Evolutionary conservation across 1,284 basidiomycete species (phyloP).

Genomic region (Filobasidium uniguttulatum): DNA sequence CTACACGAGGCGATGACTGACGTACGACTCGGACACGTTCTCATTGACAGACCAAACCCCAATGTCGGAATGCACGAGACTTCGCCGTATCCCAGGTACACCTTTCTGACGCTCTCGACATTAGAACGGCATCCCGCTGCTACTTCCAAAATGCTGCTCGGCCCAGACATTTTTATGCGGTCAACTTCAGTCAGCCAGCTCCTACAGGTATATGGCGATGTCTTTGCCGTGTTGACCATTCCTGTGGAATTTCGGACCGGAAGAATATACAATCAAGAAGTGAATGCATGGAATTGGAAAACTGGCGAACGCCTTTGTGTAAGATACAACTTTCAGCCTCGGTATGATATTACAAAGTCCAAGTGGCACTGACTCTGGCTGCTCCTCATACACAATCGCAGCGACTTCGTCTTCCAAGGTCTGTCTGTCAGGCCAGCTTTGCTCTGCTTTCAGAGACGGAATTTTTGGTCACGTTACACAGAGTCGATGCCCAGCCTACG

Average conservation of each 20-base stretch:
- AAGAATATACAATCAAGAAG: neutral
- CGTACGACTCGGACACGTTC: no score
- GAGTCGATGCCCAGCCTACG: neutral
- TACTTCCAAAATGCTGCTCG: neutral
- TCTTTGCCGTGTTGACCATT: neutral
- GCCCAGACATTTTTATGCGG: neutral
- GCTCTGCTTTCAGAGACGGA: neutral
- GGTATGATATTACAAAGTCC: neutral
- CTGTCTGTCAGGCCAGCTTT: neutral
- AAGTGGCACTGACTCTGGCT: no score
- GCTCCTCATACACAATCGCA: neutral
- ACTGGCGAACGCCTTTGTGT: neutral
- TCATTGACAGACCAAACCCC: no score
- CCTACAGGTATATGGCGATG: neutral
- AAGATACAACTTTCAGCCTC: neutral
- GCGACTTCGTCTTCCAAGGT: neutral
- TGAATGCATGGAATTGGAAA: slow-evolving; percentile 1
- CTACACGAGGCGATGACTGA: no score
- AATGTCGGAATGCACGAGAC: no score
- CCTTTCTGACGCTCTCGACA: neutral
- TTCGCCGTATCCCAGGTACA: neutral
- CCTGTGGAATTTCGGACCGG: neutral
- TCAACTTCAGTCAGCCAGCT: neutral
- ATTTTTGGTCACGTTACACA: neutral
- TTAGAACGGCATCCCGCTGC: neutral